A percentile compares a stretch with the other conserved stretches of the same genome.
phyloP scores from a whole-genome alignment of 306 rosid genomes.

The Gastrolobium villosum region DNA sequence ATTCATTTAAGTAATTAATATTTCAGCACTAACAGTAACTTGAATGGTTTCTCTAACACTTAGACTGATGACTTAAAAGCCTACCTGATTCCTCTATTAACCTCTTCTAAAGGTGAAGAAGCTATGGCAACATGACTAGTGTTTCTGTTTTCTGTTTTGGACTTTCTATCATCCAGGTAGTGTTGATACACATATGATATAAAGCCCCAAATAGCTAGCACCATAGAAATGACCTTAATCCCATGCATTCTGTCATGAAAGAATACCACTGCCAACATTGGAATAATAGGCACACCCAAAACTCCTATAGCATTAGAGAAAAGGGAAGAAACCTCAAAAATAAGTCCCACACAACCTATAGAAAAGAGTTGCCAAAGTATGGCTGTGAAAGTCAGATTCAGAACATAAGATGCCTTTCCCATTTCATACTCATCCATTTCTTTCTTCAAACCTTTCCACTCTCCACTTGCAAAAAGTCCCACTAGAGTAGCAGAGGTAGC shows the following conservation, averaged over 20 bases:
- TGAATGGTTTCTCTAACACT: too few relatives aligned
- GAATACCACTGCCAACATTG: conserved; percentile 46
- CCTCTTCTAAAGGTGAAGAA: conserved; percentile 35
- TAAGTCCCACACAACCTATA: conserved; percentile 48
- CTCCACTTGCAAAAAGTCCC: conserved; percentile 56
- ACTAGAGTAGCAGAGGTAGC: conserved; percentile 31
- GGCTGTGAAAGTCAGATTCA: conserved; percentile 41
- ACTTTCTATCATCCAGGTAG: conserved; percentile 43
- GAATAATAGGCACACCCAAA: conserved; percentile 49
- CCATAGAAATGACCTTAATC: conserved; percentile 49
- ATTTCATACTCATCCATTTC: conserved; percentile 48
- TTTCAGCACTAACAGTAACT: too few relatives aligned
- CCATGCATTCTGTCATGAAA: conserved; percentile 52
- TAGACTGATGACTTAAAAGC: neutral
- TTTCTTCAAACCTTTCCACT: conserved; percentile 39
- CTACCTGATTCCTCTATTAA: conserved; percentile 8
- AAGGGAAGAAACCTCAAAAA: conserved; percentile 47
- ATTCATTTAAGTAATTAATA: too few relatives aligned
- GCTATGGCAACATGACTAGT: neutral
- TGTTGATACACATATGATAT: conserved; percentile 50
- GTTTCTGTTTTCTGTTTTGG: neutral
- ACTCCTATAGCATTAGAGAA: conserved; percentile 49
- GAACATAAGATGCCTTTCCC: conserved; percentile 46
- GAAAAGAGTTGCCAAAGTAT: conserved; percentile 41
- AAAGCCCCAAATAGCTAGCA: conserved; percentile 52